Conservation (phyloP, 2,329 filamentous ascomycete genomes). For the Epichloe coenophiala region DNA sequence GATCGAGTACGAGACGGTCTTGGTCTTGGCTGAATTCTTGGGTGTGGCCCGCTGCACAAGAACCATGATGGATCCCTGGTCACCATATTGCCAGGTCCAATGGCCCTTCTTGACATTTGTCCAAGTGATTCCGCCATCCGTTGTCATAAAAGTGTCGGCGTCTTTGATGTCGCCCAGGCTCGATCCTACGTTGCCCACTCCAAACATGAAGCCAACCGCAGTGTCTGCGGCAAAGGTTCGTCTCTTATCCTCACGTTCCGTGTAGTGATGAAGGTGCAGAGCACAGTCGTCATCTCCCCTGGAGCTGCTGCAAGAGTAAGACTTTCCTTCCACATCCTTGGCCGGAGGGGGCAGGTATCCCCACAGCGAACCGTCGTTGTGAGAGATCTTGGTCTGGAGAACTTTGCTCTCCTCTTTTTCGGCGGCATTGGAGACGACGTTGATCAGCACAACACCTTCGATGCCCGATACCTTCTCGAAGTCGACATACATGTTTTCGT, state of each 20-base stretch:
- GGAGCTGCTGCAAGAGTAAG: slow-evolving; percentile 51
- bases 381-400: slow-evolving; percentile 82
- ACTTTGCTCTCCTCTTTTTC: slow-evolving; percentile 69
- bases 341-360: slow-evolving; percentile 60
- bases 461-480: slow-evolving; percentile 92
- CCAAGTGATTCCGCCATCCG: slow-evolving; percentile 86
- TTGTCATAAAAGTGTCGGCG: slow-evolving; percentile 80
- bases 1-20: slow-evolving; percentile 58
- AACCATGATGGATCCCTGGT: slow-evolving; percentile 85
- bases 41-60: slow-evolving; percentile 60
- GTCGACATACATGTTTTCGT: slow-evolving; percentile 68
- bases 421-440: slow-evolving; percentile 64
- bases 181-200: slow-evolving; percentile 75
- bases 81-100: slow-evolving; percentile 90
- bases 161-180: slow-evolving; percentile 53
- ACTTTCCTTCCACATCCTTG: slow-evolving; percentile 56
- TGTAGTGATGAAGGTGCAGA: slow-evolving; percentile 90
- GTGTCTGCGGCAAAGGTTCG: slow-evolving; percentile 82
- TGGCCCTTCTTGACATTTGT: slow-evolving; percentile 70
- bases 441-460: slow-evolving; percentile 81
- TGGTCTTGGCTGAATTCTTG: slow-evolving; percentile 55
- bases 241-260: slow-evolving; percentile 67
- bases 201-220: slow-evolving; percentile 84
- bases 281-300: slow-evolving; percentile 57
- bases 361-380: slow-evolving; percentile 93